These are phyloP conservation scores for Salicornia ramosissima DNA, from an alignment of 148 eudicot genomes.

Conservation along the genomic window DNA sequence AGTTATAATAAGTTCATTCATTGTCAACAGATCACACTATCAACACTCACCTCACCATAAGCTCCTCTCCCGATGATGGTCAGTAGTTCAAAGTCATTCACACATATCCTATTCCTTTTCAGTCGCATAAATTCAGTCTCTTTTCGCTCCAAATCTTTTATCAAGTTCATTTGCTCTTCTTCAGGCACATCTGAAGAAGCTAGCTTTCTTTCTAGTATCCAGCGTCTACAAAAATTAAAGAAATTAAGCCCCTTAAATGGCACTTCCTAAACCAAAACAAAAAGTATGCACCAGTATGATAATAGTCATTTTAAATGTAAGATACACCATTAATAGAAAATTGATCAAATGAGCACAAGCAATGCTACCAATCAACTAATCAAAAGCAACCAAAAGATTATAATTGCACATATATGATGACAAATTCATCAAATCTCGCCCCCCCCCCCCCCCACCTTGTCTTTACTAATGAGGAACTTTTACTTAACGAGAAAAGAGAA, in stretches of 20 bases:
- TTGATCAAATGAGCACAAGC: not conserved
- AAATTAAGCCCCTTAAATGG: slow-evolving; percentile 15
- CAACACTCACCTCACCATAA: slow-evolving; percentile 81
- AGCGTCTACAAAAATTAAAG: slow-evolving; percentile 52
- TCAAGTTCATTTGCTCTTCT: slow-evolving; percentile 80
- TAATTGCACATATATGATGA: too few relatives aligned
- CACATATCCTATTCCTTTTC: slow-evolving; percentile 87
- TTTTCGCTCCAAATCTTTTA: slow-evolving; percentile 88
- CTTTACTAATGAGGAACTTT: not conserved
- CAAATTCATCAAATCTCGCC: too few relatives aligned
- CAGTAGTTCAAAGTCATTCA: slow-evolving; percentile 86
- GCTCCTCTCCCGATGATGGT: slow-evolving; percentile 98
- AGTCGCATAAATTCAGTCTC: slow-evolving; percentile 93
- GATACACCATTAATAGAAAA: not conserved
- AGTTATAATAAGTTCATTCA: not conserved
- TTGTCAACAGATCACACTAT: not conserved
- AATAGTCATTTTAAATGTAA: not conserved
- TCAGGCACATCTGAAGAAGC: slow-evolving; percentile 92
- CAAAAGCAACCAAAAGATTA: not conserved
- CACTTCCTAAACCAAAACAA: slow-evolving; percentile 2
- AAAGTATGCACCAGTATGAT: not conserved
- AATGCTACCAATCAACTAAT: not conserved
- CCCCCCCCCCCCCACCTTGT: too few relatives aligned
- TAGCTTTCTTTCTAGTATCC: slow-evolving; percentile 73
- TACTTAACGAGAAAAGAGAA: not conserved